Conservation (phyloP, 352 stramenopile genomes). For the Phytophthora fragariae region DNA sequence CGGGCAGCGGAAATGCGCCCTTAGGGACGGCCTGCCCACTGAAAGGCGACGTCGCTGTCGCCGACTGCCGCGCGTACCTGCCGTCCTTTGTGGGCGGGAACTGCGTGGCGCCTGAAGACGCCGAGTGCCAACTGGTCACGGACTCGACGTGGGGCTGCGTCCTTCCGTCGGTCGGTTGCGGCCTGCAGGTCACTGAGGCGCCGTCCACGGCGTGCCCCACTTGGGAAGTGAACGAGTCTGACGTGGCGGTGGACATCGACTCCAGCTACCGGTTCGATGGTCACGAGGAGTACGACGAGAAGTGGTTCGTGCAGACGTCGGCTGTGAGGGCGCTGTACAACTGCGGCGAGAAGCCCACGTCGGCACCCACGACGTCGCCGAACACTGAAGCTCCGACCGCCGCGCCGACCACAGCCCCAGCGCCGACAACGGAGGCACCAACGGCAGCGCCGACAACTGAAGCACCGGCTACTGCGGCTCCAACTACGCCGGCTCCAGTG, state of each 20-base stretch:
- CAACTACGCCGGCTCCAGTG: background rate
- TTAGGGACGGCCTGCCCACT: conserved; percentile 48
- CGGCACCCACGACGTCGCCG: conserved; percentile 7
- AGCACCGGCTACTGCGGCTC: background rate
- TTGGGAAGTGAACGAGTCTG: conserved; percentile 17
- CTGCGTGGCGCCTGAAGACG: conserved; percentile 41
- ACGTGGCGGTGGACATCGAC: conserved; percentile 25
- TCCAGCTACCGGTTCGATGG: conserved; percentile 26
- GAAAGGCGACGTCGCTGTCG: conserved; percentile 47
- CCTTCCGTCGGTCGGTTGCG: conserved; percentile 43
- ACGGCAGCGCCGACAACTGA: conserved; percentile 1
- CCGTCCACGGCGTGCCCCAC: conserved; percentile 15
- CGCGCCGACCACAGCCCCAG: background rate
- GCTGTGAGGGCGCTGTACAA: conserved; percentile 27
- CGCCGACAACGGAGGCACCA: background rate
- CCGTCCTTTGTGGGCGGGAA: conserved; percentile 38
- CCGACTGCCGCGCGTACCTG: conserved; percentile 52
- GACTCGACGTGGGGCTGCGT: conserved; percentile 44
- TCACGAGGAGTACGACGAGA: conserved; percentile 32
- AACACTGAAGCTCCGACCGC: conserved; percentile 4
- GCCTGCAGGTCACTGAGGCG: background rate
- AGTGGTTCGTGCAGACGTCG: conserved; percentile 39
- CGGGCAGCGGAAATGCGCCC: conserved; percentile 41
- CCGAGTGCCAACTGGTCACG: conserved; percentile 35
- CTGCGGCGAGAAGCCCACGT: conserved; percentile 27